Base-by-base conservation (phyloP, 805 yeast species). In the Wickerhamomyces alni region DNA sequence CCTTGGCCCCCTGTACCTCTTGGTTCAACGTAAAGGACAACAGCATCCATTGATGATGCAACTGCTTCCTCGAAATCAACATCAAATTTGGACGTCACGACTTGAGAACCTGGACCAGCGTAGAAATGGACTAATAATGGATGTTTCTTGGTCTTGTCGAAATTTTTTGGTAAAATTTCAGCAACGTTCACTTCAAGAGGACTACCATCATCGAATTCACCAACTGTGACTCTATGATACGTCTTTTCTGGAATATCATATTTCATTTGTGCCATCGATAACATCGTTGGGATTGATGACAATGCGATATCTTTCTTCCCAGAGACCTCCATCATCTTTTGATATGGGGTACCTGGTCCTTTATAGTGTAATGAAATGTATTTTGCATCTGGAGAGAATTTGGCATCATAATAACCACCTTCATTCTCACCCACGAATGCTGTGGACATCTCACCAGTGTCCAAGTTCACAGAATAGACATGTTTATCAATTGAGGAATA, bases 101-200 rank as follows among this genome's bases (percentile, higher is more conserved):
- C 67, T 62, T 93, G 98, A 2, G 96, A 86, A 27, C 89, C 94
- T 5, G 99, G 99, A 0, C 99, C 99, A 21, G 95, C 97, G 55
- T 93, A 93, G n/a, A 87, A 88, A 56, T 74, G 88, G 52, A 93
- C 93, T 44, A 93, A 69, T 1, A 93, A 78, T 0, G 99, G 98
- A 59, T 91, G 75, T 25, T 52, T 61, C 30, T 52, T 50, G 6
- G 62, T 55, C n/a, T 68, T 65, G 53, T 86, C 75, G 56, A 91
- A 91, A 46, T 71, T 65, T 30, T 76, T 69, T 1, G 98, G 98
- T 29, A 80, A 63, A 3, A 86, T 82, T 58, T 89, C 96, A 43
- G 77, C 68, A 11, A 79, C 75, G 58, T 88, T 87, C 17, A 77
- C 76, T 9, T 64, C 53, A 30, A 77, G 50, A 7, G 44, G 44